Conservation (phyloP, 257 asterid genomes). For the Thymus quinquecostatus region DNA sequence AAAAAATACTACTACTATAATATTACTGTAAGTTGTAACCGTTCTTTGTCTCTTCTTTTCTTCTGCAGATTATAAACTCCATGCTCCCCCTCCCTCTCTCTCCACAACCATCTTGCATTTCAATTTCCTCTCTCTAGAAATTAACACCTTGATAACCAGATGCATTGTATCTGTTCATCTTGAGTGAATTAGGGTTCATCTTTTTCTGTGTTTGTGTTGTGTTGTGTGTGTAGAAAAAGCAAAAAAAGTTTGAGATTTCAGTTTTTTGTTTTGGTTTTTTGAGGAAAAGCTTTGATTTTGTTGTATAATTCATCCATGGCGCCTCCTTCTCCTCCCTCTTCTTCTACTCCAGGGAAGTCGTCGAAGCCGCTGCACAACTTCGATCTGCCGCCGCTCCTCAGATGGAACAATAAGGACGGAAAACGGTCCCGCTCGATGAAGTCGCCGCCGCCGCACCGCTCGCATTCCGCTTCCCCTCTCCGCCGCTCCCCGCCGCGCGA, state of each 20-base stretch:
- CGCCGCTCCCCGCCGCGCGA: slow-evolving; percentile 35
- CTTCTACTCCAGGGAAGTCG: slow-evolving; percentile 35
- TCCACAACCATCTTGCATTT: neutral
- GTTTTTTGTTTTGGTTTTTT: neutral
- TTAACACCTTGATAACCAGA: neutral
- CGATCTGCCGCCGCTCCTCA: slow-evolving; percentile 39
- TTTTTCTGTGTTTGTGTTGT: neutral
- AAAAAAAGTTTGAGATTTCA: neutral
- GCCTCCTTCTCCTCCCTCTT: slow-evolving; percentile 28
- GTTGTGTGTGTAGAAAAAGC: neutral
- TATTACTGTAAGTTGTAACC: slow-evolving; percentile 2
- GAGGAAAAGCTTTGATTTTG: neutral
- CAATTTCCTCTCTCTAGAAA: slow-evolving; percentile 10
- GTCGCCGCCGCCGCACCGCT: slow-evolving; percentile 34
- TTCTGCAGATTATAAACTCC: neutral
- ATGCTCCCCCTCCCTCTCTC: neutral
- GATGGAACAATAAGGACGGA: slow-evolving; percentile 47
- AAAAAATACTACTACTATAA: neutral
- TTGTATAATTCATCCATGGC: slow-evolving; percentile 27
- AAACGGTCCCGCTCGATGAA: slow-evolving; percentile 45
- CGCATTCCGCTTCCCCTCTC: slow-evolving; percentile 33
- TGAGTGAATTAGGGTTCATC: neutral
- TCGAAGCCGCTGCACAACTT: slow-evolving; percentile 58
- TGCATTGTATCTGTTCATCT: slow-evolving; percentile 5
- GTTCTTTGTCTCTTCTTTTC: neutral